A percentile compares a stretch with the other conserved stretches of the same genome.
phyloP scores from a whole-genome alignment of 1,284 basidiomycete species.

The Fomes fomentarius region DNA sequence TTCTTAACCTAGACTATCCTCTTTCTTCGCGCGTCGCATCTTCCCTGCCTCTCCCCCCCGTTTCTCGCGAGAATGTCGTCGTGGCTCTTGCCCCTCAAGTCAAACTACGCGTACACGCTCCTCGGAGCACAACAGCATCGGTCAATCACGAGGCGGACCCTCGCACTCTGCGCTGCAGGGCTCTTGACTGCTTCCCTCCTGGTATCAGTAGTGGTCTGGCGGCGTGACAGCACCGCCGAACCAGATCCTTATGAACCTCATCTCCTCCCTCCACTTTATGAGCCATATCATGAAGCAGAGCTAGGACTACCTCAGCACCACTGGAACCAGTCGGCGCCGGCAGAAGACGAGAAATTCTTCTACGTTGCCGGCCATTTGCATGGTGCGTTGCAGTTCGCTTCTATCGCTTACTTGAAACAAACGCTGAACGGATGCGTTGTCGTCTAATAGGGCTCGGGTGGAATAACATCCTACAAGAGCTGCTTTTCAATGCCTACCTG shows the following conservation, averaged over 20 bases:
- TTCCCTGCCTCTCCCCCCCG: too few species aligned
- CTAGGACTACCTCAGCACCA: conserved; percentile 8
- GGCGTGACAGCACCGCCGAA: too few species aligned
- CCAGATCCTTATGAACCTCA: not conserved
- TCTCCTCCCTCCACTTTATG: conserved; percentile 2
- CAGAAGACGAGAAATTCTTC: conserved; percentile 6
- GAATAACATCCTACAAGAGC: conserved; percentile 59
- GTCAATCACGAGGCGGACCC: too few species aligned
- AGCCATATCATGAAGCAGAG: conserved; percentile 2
- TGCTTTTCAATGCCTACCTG: conserved; percentile 48
- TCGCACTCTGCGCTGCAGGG: too few species aligned
- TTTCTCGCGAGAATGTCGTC: too few species aligned
- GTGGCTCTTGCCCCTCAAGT: too few species aligned
- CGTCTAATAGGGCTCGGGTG: conserved; percentile 31
- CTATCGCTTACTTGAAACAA: not conserved
- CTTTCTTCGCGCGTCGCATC: too few species aligned
- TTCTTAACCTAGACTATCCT: too few species aligned
- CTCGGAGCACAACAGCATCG: too few species aligned
- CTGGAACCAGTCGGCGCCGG: conserved; percentile 2
- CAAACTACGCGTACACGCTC: too few species aligned
- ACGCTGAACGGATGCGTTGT: not conserved
- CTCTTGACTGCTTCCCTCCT: too few species aligned
- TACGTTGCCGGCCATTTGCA: conserved; percentile 8
- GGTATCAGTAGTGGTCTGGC: too few species aligned
- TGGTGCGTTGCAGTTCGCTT: not conserved